Conservation (phyloP, 306 rosid genomes). For the Cyclanthera cordifolia region DNA sequence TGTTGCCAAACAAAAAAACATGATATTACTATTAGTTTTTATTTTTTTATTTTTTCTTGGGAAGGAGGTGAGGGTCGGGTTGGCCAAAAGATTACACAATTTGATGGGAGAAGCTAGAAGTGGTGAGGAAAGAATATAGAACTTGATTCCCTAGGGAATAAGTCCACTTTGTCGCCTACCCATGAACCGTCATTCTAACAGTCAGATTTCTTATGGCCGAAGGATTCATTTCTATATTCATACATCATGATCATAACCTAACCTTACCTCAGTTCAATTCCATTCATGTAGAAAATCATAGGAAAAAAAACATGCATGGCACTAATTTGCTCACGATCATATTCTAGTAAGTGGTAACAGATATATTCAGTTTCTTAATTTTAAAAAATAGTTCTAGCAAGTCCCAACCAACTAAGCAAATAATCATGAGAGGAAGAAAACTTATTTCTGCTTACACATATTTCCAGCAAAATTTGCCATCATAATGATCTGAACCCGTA, state of each 20-base stretch:
- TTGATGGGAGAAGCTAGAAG: background rate
- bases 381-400: background rate
- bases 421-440: background rate
- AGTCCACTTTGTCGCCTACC: background rate
- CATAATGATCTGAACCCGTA: background rate
- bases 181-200: slow-evolving; percentile 2
- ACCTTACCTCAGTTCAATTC: slow-evolving; percentile 11
- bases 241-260: slow-evolving; percentile 3
- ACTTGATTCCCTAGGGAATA: background rate
- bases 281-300: background rate
- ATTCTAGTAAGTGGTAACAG: background rate
- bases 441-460: slow-evolving; percentile 1
- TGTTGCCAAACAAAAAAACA: background rate
- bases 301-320: background rate
- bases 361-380: background rate
- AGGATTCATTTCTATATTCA: background rate
- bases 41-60: background rate
- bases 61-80: background rate
- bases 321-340: background rate
- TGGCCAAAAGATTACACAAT: background rate
- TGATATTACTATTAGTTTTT: background rate
- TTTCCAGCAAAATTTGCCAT: background rate
- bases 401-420: background rate
- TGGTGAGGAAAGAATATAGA: background rate
- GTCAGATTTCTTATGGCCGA: background rate